A percentile compares a stretch with the other conserved stretches of the same genome.
Conservation (phyloP, 495 filamentous ascomycete genomes). For the Penicillium pulvis region DNA sequence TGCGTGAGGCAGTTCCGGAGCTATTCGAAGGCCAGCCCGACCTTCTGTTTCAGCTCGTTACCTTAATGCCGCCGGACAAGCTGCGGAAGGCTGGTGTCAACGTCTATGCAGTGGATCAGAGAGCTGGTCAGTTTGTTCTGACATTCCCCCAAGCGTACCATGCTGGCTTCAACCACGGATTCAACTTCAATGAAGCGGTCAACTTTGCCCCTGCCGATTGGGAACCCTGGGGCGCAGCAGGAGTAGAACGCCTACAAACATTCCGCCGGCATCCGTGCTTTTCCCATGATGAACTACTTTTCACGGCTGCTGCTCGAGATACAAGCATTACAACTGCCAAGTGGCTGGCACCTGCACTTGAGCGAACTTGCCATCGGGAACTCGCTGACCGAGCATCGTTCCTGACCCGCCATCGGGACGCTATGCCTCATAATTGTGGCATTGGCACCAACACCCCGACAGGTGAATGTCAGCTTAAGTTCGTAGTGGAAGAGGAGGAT, state of each 20-base stretch:
- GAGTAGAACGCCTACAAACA: constrained; percentile 81
- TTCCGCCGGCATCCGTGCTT: constrained; percentile 95
- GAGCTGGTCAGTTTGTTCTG: constrained; percentile 93
- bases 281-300: constrained; percentile 93
- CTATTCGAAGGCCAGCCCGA: constrained; percentile 97
- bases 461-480: constrained; percentile 44
- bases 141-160: constrained; percentile 94
- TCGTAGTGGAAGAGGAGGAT: constrained; percentile 66
- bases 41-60: constrained; percentile 95
- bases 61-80: constrained; percentile 88
- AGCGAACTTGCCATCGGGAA: constrained; percentile 75
- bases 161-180: constrained; percentile 92
- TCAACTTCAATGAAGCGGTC: constrained; percentile 99
- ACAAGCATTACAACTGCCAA: constrained; percentile 90
- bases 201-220: constrained; percentile 98
- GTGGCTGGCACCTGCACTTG: constrained; percentile 88
- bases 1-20: constrained; percentile 93
- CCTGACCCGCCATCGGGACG: constrained; percentile 61
- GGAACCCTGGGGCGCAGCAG: constrained; percentile 88
- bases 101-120: constrained; percentile 90
- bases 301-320: constrained; percentile 79
- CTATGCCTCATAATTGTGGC: constrained; percentile 49
- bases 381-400: constrained; percentile 66
- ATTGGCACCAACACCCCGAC: constrained; percentile 35
- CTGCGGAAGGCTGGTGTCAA: constrained; percentile 92